Evolutionary conservation across 129 eudicot species (phyloP).

Genomic region (Helianthus tuberosus): DNA sequence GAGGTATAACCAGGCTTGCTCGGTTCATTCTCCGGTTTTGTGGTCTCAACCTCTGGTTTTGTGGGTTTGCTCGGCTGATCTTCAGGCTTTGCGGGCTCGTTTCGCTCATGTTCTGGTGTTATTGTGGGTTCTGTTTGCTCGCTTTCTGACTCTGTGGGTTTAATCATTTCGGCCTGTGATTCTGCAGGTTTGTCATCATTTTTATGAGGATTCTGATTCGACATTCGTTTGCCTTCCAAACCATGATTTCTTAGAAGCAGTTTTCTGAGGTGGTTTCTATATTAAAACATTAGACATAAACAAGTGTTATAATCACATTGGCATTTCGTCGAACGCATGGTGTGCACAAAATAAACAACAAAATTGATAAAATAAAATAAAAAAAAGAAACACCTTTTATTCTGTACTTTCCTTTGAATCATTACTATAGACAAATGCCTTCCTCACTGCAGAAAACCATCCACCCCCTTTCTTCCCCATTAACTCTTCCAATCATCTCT

Average conservation of each 20-base stretch:
- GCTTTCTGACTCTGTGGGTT: slow-evolving; percentile 29
- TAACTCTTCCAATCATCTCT: no score
- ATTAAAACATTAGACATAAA: background rate
- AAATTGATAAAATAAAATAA: no score
- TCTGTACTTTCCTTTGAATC: slow-evolving; percentile 9
- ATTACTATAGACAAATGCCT: slow-evolving; percentile 1
- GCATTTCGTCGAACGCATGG: slow-evolving; percentile 1
- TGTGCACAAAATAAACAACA: background rate
- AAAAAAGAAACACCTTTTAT: background rate
- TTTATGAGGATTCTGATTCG: slow-evolving; percentile 33
- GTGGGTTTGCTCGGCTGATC: slow-evolving; percentile 10
- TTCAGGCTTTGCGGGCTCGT: background rate
- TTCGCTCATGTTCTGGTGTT: slow-evolving; percentile 6
- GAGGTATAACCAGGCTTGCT: slow-evolving; percentile 33
- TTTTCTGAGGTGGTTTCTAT: slow-evolving; percentile 41
- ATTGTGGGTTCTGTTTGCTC: no score
- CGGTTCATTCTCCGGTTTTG: slow-evolving; percentile 30
- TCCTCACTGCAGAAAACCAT: slow-evolving; percentile 14
- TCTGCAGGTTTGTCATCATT: slow-evolving; percentile 36
- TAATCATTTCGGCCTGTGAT: slow-evolving; percentile 3
- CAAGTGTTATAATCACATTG: background rate
- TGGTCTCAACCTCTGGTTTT: slow-evolving; percentile 18
- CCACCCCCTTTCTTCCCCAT: slow-evolving; percentile 15
- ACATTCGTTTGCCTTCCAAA: no score
- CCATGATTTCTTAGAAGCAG: slow-evolving; percentile 32